Conservation (phyloP, 345 rosid species). For the Salix purpurea region DNA sequence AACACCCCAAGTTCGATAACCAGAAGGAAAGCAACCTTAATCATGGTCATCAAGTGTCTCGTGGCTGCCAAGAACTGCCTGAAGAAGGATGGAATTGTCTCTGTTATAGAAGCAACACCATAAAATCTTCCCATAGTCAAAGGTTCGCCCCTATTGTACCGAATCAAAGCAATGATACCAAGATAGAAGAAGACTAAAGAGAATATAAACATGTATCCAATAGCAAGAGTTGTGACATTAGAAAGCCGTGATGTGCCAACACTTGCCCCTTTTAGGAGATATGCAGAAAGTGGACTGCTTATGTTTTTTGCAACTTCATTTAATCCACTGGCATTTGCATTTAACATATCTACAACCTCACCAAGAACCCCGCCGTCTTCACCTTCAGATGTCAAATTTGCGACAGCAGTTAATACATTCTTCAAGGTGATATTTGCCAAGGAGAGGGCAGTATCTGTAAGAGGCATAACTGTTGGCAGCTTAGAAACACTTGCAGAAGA, state of each 20-base stretch:
- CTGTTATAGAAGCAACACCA: slow-evolving; percentile 79
- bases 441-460: slow-evolving; percentile 61
- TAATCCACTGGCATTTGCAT: slow-evolving; percentile 58
- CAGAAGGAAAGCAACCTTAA: slow-evolving; percentile 95
- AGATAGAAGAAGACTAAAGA: slow-evolving; percentile 72
- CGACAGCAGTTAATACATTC: slow-evolving; percentile 63
- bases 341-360: slow-evolving; percentile 57
- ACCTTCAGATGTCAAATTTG: slow-evolving; percentile 71
- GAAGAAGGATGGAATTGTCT: slow-evolving; percentile 81
- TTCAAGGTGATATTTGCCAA: slow-evolving; percentile 69
- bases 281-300: slow-evolving; percentile 47
- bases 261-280: slow-evolving; percentile 58
- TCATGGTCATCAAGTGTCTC: slow-evolving; percentile 99
- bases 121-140: slow-evolving; percentile 72
- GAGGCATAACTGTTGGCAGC: slow-evolving; percentile 57
- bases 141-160: slow-evolving; percentile 96
- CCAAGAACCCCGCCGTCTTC: slow-evolving; percentile 53
- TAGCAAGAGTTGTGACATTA: slow-evolving; percentile 88
- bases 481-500: slow-evolving; percentile 74
- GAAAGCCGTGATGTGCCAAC: slow-evolving; percentile 76
- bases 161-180: slow-evolving; percentile 70
- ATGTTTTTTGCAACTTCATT: slow-evolving; percentile 53
- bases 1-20: slow-evolving; percentile 98
- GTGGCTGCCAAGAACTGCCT: slow-evolving; percentile 94
- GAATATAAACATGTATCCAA: slow-evolving; percentile 83